These are phyloP conservation scores for Penicillium coprophilum DNA, from an alignment of 495 filamentous ascomycete species.

Conservation along the genomic window DNA sequence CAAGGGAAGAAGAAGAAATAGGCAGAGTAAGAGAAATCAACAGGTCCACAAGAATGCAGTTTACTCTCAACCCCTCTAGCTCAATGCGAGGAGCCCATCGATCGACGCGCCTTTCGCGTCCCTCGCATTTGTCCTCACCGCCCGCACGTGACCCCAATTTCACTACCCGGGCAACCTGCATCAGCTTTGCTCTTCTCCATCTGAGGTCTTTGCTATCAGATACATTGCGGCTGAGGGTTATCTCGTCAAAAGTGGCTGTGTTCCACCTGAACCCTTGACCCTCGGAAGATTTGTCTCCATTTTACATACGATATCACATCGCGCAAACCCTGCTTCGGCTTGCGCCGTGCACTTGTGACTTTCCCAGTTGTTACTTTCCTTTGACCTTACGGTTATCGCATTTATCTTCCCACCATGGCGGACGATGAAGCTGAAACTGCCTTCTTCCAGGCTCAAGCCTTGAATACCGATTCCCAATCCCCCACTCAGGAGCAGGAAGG, in stretches of 20 bases:
- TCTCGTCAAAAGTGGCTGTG: conserved; percentile 11
- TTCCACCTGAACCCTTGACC: neutral
- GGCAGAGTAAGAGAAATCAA: conserved; percentile 22
- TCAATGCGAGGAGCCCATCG: conserved; percentile 26
- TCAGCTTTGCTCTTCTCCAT: conserved; percentile 2
- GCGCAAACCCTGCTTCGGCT: conserved; percentile 1
- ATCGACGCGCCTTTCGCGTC: conserved; percentile 31
- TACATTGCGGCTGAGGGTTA: conserved; percentile 9
- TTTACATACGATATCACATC: neutral
- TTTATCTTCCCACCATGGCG: conserved; percentile 47
- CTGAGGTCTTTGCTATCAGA: neutral
- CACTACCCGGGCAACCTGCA: conserved; percentile 14
- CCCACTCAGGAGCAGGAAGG: conserved; percentile 49
- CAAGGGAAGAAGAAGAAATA: conserved; percentile 53
- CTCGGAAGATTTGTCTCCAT: neutral
- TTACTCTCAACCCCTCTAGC: conserved; percentile 18
- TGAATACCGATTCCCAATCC: conserved; percentile 44
- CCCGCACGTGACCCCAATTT: conserved; percentile 24
- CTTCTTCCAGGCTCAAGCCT: conserved; percentile 58
- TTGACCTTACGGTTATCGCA: conserved; percentile 13
- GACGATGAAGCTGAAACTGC: conserved; percentile 62
- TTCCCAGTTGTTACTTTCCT: conserved; percentile 2
- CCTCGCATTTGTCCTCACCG: conserved; percentile 31
- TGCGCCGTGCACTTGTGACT: neutral
- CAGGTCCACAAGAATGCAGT: conserved; percentile 29